Evolutionary conservation across 1,284 basidiomycete genomes (phyloP).

Genomic region (Tilletia horrida): DNA sequence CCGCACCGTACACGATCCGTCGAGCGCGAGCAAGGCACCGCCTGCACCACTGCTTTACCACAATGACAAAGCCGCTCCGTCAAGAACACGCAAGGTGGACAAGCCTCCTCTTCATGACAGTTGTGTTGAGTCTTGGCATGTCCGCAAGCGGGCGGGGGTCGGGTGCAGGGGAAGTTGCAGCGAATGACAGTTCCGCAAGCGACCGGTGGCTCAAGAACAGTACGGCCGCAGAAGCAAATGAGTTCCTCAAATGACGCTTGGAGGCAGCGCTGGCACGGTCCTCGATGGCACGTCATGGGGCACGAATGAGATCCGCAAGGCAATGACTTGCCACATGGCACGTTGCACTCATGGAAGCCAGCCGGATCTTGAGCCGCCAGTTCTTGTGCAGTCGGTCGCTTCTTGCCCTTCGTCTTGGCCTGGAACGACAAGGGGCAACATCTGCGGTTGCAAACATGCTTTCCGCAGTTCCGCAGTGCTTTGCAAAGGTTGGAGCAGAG

Average conservation of each 20-base stretch:
- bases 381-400: conserved; percentile 35
- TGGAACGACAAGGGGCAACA: conserved; percentile 52
- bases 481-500: conserved; percentile 43
- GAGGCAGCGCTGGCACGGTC: conserved; percentile 50
- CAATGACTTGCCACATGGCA: conserved; percentile 44
- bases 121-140: conserved; percentile 51
- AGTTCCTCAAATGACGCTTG: conserved; percentile 52
- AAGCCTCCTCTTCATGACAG: conserved; percentile 48
- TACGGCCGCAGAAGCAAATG: conserved; percentile 49
- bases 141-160: conserved; percentile 46
- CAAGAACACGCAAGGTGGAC: conserved; percentile 52
- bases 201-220: conserved; percentile 52
- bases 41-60: conserved; percentile 44
- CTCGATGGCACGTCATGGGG: conserved; percentile 49
- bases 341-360: conserved; percentile 46
- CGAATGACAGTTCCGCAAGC: conserved; percentile 46
- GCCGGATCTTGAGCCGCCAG: conserved; percentile 45
- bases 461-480: conserved; percentile 45
- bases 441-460: conserved; percentile 42
- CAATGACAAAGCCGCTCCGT: conserved; percentile 48
- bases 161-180: conserved; percentile 50
- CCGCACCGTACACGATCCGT: conserved; percentile 42
- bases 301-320: conserved; percentile 47
- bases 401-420: conserved; percentile 40
- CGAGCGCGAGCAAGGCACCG: conserved; percentile 49